Percentiles rank a stretch among this genome's conserved stretches.
Conservation (phyloP, 345 rosid genomes). For the Camelina laxa region DNA sequence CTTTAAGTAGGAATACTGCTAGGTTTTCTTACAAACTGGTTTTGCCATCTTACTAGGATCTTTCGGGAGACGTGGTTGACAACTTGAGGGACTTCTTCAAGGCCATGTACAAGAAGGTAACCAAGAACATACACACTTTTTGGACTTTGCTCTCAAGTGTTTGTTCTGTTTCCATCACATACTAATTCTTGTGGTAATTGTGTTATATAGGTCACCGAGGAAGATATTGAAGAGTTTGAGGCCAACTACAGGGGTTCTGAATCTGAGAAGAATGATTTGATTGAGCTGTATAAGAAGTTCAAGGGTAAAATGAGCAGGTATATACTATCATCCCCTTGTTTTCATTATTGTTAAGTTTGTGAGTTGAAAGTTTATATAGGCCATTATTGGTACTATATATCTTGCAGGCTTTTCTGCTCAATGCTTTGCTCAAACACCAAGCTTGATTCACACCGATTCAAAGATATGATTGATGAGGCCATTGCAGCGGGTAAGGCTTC, state of each 20-base stretch:
- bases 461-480: slow-evolving; percentile 73
- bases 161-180: slow-evolving; percentile 8
- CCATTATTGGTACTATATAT: not conserved
- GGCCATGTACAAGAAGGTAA: slow-evolving; percentile 79
- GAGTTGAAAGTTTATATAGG: not conserved
- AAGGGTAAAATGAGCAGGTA: slow-evolving; percentile 89
- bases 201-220: slow-evolving; percentile 68
- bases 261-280: slow-evolving; percentile 86
- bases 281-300: slow-evolving; percentile 64
- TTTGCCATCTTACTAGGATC: slow-evolving; percentile 60
- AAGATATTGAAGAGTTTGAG: slow-evolving; percentile 86
- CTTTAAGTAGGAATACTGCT: not conserved
- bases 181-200: slow-evolving; percentile 4
- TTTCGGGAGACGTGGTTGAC: slow-evolving; percentile 75
- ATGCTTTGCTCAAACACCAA: slow-evolving; percentile 90
- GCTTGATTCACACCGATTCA: slow-evolving; percentile 91
- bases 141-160: not conserved
- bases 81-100: slow-evolving; percentile 74
- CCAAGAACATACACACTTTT: not conserved
- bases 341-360: not conserved
- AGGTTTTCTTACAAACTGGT: not conserved
- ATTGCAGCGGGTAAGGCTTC: slow-evolving; percentile 62
- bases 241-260: slow-evolving; percentile 92
- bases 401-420: slow-evolving; percentile 81
- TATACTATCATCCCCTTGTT: slow-evolving; percentile 5